Base-by-base conservation (phyloP, 208 protist genomes). In the Balamuthia mandrillaris region DNA sequence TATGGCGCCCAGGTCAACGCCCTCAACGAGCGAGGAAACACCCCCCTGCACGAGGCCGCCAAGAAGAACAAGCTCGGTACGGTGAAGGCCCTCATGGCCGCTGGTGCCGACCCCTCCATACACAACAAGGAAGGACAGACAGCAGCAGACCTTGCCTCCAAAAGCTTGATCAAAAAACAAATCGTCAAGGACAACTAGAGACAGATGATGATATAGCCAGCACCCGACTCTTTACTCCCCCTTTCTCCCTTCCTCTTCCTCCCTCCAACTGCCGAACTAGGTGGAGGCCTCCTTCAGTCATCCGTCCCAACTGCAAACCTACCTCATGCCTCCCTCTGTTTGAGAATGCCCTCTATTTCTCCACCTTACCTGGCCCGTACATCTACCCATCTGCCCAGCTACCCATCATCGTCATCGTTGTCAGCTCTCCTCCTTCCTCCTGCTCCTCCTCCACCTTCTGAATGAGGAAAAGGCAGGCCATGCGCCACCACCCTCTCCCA, bases 1-100 rank as follows among this genome's bases (percentile, higher is more conserved):
- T 37, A 86, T n/a, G 91, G 91, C 6, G 91, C 90, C 21, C 49
- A 94, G 42, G 84, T 94, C n/a, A 90, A 94, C 86, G 86, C 84
- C 41, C 65, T 56, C 60, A 77, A 77, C 10, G 92, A 85, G 49
- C 60, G 24, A 33, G 87, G 87, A 29, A 86, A 93, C 78, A 91
- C 90, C 0, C 87, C 93, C 14, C 72, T 95, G 29, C 45, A 91
- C 24, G 92, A 94, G 61, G 84, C 90, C 33, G 91, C 87, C 21
- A 92, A 87, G n/a, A 70, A 70, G 61, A 70, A 70, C 37, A 3
- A n/a, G 0, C 37, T 70, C 2, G 61, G 61, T 4, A 5, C 61
- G 16, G 61, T 70, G 37, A 70, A 70, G 61, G 61, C 61, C 5
- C 61, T 70, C 18, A 21, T 70, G 5, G 61, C 61, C 35, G 61